Percentiles rank a stretch among this genome's conserved stretches.
Evolutionary conservation across 306 rosid genomes (phyloP).

Genomic region (Ammopiptanthus mongolicus): DNA sequence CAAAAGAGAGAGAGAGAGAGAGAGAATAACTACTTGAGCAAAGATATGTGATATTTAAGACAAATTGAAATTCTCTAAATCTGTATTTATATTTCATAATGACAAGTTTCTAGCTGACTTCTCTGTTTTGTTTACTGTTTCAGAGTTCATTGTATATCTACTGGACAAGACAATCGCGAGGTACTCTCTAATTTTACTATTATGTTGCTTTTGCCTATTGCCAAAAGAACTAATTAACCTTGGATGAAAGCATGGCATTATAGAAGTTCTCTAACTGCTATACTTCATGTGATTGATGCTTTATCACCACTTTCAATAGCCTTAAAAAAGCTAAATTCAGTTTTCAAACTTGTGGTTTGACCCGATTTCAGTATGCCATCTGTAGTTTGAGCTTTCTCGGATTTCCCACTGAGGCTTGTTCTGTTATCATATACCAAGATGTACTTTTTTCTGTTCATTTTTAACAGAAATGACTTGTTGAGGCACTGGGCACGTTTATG

Average conservation of each 20-base stretch:
- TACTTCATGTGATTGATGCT: neutral
- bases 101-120: neutral
- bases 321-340: neutral
- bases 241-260: neutral
- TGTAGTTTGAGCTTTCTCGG: neutral
- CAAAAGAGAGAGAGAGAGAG: neutral
- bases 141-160: constrained; percentile 69
- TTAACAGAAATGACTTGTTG: neutral
- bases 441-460: neutral
- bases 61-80: neutral
- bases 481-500: neutral
- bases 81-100: neutral
- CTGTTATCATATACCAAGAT: neutral
- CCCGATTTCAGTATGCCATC: neutral
- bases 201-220: neutral
- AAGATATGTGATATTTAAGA: constrained; percentile 3
- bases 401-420: neutral
- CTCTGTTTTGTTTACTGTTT: constrained; percentile 28
- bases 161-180: constrained; percentile 85
- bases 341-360: neutral
- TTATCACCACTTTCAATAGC: neutral
- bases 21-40: neutral
- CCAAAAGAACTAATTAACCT: neutral
- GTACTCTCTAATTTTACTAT: constrained; percentile 38
- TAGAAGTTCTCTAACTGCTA: neutral